Evolutionary conservation across 352 stramenopile species (phyloP).

Genomic region (Pythium aquatile): DNA sequence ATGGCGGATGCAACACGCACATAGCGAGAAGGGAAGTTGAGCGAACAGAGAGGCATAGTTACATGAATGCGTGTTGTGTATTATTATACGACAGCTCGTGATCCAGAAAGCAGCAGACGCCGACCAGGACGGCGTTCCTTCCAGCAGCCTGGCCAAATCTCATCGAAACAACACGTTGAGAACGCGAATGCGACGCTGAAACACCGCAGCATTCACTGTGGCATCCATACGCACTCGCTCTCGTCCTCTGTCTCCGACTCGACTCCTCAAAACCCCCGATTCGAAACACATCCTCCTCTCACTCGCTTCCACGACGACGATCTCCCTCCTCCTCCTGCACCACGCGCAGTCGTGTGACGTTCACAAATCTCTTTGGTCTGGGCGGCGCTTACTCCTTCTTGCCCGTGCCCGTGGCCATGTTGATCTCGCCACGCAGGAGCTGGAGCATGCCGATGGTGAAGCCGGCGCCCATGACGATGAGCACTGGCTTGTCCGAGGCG

Average conservation of each 20-base stretch:
- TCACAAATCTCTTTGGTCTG: not conserved
- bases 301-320: not conserved
- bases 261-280: not conserved
- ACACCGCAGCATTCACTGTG: not conserved
- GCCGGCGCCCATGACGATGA: conserved; percentile 36
- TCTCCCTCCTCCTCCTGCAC: not conserved
- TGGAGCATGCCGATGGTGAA: conserved; percentile 59
- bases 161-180: not conserved
- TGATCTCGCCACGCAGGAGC: conserved; percentile 58
- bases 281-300: not conserved
- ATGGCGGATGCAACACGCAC: not conserved
- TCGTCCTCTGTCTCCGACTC: not conserved
- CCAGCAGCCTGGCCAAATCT: not conserved
- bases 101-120: not conserved
- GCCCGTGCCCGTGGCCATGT: conserved; percentile 62
- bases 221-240: not conserved
- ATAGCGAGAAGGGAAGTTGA: not conserved
- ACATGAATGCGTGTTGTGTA: conserved; percentile 1
- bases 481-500: conserved; percentile 48
- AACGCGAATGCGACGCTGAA: not conserved
- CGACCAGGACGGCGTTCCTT: not conserved
- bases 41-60: not conserved
- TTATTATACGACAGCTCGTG: not conserved
- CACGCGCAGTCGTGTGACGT: not conserved
- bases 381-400: conserved; percentile 63